Conservation (phyloP, 495 filamentous ascomycete genomes). For the Haplographium delicatum region DNA sequence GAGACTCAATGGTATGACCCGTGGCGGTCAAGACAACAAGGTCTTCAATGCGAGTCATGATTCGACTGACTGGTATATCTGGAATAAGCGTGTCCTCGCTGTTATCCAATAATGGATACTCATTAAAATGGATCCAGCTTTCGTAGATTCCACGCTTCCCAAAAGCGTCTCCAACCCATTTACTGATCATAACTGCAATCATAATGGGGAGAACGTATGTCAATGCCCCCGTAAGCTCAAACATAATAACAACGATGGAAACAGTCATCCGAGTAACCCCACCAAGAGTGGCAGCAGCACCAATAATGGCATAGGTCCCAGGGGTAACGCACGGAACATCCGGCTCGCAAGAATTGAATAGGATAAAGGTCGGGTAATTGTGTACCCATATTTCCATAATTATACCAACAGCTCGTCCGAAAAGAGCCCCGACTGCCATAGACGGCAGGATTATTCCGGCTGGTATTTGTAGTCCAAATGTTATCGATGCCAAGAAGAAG, state of each 20-base stretch:
- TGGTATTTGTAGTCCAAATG: slow-evolving; percentile 94
- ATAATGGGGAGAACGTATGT: slow-evolving; percentile 98
- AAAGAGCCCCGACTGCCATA: slow-evolving; percentile 93
- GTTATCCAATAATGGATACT: slow-evolving; percentile 94
- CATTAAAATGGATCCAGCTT: slow-evolving; percentile 93
- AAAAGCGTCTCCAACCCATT: slow-evolving; percentile 98
- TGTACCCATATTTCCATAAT: slow-evolving; percentile 85
- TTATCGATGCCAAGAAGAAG: slow-evolving; percentile 80
- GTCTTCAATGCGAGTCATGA: slow-evolving; percentile 93
- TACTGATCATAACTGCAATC: slow-evolving; percentile 98
- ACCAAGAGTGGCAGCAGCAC: slow-evolving; percentile 91
- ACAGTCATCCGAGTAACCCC: slow-evolving; percentile 96
- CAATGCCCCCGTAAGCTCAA: slow-evolving; percentile 91
- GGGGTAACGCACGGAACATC: slow-evolving; percentile 90
- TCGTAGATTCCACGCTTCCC: slow-evolving; percentile 94
- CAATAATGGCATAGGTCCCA: slow-evolving; percentile 93
- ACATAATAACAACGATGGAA: slow-evolving; percentile 99
- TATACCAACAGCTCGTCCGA: slow-evolving; percentile 87
- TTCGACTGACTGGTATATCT: slow-evolving; percentile 73
- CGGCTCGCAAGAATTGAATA: slow-evolving; percentile 77
- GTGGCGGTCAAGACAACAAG: slow-evolving; percentile 79
- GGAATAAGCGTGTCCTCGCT: slow-evolving; percentile 77
- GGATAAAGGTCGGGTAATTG: slow-evolving; percentile 66
- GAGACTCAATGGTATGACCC: slow-evolving; percentile 76
- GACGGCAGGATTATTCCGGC: slow-evolving; percentile 95